phyloP scores from a whole-genome alignment of 2,329 filamentous ascomycete species.

The Neocatenulostroma microsporum region DNA sequence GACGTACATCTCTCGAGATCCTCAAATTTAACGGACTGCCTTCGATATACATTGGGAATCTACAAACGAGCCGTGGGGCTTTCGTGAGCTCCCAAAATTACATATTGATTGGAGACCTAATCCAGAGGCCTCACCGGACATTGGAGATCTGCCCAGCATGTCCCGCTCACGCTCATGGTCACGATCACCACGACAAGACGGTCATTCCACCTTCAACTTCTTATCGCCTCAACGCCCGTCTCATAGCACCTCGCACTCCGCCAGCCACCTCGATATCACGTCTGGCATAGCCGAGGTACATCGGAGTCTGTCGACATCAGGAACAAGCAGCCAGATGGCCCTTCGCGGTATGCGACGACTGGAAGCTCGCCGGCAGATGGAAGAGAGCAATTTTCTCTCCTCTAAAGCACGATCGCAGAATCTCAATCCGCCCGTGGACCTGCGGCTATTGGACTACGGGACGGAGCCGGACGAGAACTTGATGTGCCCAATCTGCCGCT shows the following conservation, averaged over 20 bases:
- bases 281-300: constrained; percentile 4
- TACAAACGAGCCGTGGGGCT: too few species aligned
- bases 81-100: too few species aligned
- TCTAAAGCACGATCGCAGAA: constrained; percentile 20
- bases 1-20: too few species aligned
- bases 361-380: constrained; percentile 26
- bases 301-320: constrained; percentile 7
- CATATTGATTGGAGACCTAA: too few species aligned
- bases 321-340: constrained; percentile 2
- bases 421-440: constrained; percentile 40
- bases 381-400: constrained; percentile 24
- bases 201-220: constrained; percentile 1
- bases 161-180: neutral
- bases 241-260: constrained; percentile 4
- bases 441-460: constrained; percentile 52
- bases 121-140: too few species aligned
- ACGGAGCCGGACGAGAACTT: constrained; percentile 51
- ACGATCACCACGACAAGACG: constrained; percentile 3
- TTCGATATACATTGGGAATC: too few species aligned
- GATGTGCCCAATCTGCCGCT: constrained; percentile 58
- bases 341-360: constrained; percentile 24
- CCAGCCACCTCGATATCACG: neutral
- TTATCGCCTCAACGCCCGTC: neutral
- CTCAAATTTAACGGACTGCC: too few species aligned
- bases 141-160: too few species aligned